A percentile compares a stretch with the other conserved stretches of the same genome.
Evolutionary conservation across 805 yeast species (phyloP).

Genomic region (Zygotorulaspora sp.): DNA sequence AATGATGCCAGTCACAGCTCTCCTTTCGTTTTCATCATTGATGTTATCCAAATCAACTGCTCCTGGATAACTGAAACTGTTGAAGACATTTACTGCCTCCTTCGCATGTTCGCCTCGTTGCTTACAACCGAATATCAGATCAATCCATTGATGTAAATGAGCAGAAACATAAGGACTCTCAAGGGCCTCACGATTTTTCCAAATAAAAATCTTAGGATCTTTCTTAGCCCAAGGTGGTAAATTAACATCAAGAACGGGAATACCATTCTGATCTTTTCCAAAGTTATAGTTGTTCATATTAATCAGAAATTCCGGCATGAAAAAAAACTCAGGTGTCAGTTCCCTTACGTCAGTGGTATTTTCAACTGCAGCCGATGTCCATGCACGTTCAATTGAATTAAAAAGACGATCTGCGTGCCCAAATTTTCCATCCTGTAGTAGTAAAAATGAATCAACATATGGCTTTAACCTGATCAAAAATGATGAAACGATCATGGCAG

Average conservation of each 20-base stretch:
- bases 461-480: slow-evolving; percentile 75
- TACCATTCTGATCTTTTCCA: slow-evolving; percentile 63
- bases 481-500: slow-evolving; percentile 89
- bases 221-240: slow-evolving; percentile 82
- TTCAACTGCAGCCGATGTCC: slow-evolving; percentile 75
- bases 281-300: slow-evolving; percentile 65
- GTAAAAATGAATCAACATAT: slow-evolving; percentile 69
- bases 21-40: slow-evolving; percentile 65
- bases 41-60: slow-evolving; percentile 73
- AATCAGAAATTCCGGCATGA: slow-evolving; percentile 68
- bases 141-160: slow-evolving; percentile 79
- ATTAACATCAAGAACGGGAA: slow-evolving; percentile 52
- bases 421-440: slow-evolving; percentile 82
- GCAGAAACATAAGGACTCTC: slow-evolving; percentile 78
- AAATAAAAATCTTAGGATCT: slow-evolving; percentile 69
- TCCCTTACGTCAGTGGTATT: slow-evolving; percentile 87
- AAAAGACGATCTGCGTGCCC: slow-evolving; percentile 86
- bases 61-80: slow-evolving; percentile 79
- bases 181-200: slow-evolving; percentile 73
- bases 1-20: slow-evolving; percentile 76
- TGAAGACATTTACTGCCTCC: slow-evolving; percentile 68
- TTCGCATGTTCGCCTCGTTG: slow-evolving; percentile 72
- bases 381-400: slow-evolving; percentile 67
- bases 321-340: slow-evolving; percentile 80
- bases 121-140: slow-evolving; percentile 73